phyloP scores from a whole-genome alignment of 2,329 filamentous ascomycete genomes.

The Aspergillus fumigatiaffinis region DNA sequence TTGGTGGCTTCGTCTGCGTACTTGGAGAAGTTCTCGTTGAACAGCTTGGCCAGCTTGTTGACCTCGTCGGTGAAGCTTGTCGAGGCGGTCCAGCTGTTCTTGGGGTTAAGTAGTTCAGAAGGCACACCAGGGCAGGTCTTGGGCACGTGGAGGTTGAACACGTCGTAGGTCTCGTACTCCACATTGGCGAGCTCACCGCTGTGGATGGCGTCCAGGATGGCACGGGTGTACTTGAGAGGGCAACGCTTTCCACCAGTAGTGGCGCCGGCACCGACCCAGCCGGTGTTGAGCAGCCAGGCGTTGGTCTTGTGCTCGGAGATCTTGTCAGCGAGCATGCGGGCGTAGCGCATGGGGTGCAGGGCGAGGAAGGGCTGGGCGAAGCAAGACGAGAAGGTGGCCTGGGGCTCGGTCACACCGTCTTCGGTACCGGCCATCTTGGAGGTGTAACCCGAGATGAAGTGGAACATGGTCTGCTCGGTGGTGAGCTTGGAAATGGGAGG shows the following conservation, averaged over 20 bases:
- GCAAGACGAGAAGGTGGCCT: constrained; percentile 98
- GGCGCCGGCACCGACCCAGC: constrained; percentile 90
- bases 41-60: constrained; percentile 81
- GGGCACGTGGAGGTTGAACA: constrained; percentile 96
- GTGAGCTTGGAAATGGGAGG: constrained; percentile 97
- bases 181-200: constrained; percentile 88
- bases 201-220: constrained; percentile 98
- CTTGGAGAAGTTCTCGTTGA: constrained; percentile 97
- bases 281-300: constrained; percentile 97
- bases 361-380: constrained; percentile 99
- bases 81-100: constrained; percentile 84
- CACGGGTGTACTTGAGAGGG: constrained; percentile 97
- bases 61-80: constrained; percentile 82
- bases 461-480: constrained; percentile 97
- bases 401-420: constrained; percentile 92
- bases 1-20: constrained; percentile 79
- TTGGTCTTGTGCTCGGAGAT: constrained; percentile 92
- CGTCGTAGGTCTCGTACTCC: constrained; percentile 91
- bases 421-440: constrained; percentile 99
- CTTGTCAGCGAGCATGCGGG: constrained; percentile 97
- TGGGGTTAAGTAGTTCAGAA: constrained; percentile 87
- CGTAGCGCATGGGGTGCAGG: constrained; percentile 98
- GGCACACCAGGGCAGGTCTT: constrained; percentile 87
- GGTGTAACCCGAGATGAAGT: constrained; percentile 99
- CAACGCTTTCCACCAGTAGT: constrained; percentile 92